phyloP scores from a whole-genome alignment of 73 alveolate genomes.

The Stentor coeruleus region DNA sequence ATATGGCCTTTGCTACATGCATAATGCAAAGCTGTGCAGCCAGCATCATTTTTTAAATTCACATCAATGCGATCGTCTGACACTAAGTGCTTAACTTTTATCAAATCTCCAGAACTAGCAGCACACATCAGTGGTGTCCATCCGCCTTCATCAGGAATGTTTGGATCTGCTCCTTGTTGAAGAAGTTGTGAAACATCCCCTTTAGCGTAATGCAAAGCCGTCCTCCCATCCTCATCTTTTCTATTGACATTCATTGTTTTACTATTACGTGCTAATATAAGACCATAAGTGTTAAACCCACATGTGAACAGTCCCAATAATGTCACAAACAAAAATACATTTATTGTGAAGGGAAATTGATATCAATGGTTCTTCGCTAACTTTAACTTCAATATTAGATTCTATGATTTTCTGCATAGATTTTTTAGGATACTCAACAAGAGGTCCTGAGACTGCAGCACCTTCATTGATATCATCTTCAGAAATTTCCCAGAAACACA shows the following conservation, averaged over 20 bases:
- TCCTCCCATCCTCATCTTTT: conserved; percentile 15
- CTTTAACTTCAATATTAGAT: neutral
- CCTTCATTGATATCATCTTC: neutral
- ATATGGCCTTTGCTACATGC: conserved; percentile 17
- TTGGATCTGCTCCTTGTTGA: neutral
- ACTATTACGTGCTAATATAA: no score
- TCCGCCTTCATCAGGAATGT: conserved; percentile 22
- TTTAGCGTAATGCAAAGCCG: neutral
- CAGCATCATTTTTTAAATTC: neutral
- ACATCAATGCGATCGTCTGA: neutral
- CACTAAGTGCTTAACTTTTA: neutral
- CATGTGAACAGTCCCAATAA: neutral
- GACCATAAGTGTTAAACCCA: conserved; percentile 19
- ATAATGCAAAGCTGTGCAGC: conserved; percentile 13
- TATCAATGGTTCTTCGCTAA: neutral
- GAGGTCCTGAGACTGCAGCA: neutral
- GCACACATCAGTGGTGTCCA: conserved; percentile 21
- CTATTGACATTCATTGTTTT: neutral
- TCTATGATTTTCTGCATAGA: no score
- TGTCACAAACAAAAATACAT: neutral
- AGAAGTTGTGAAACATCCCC: neutral
- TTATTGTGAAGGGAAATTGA: neutral
- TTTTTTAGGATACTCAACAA: neutral
- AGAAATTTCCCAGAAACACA: neutral
- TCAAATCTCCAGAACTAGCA: conserved; percentile 14